Evolutionary conservation across 2,329 filamentous ascomycete species (phyloP), one percentile per base, ranked within the genome.

Genomic region (Fusarium sp.): DNA sequence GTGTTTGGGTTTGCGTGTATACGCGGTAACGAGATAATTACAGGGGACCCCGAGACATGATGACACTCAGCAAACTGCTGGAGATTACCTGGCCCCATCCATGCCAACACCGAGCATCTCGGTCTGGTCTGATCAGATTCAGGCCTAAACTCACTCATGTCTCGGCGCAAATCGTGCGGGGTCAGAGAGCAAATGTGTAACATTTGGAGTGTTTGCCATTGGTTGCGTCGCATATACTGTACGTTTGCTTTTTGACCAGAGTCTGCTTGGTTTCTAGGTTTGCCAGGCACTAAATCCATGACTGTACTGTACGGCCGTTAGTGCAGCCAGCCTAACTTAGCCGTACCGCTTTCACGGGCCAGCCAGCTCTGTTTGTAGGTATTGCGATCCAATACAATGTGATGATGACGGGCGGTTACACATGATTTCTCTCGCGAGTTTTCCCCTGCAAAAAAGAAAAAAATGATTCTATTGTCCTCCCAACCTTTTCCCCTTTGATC

Each of bases 131-230:
- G 20, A 53, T 53, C 33, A 28, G 50, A 33, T 33, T 53, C 33
- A 28, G 50, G 50, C 50, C 54, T 8, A 39, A 30, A 38, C 53
- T 26, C n/a, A 39, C 30, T 59, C 28, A 36, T 35, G 42, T 60
- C 42, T 48, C 36, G n/a, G 54, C 15, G 20, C 33, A 38, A 60
- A 50, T 22, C n/a, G 45, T 61, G 61, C 61, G 61, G 56, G 61
- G 61, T 65, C 61, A 65, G 30, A 18, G 20, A 50, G 61, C 45
- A 15, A 44, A 35, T 53, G 53, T 66, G 64, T 47, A 67, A 66
- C 61, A 58, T 47, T 35, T 30, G 9, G 35, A 30, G n/a, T 38
- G 41, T 30, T 38, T 57, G 20, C 41, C 28, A 44, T 62, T 62
- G 60, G 64, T n/a, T 42, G 26, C 18, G 20, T 39, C 33, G 28